Conservation (phyloP, 306 rosid species). For the Gastrolobium villosum region DNA sequence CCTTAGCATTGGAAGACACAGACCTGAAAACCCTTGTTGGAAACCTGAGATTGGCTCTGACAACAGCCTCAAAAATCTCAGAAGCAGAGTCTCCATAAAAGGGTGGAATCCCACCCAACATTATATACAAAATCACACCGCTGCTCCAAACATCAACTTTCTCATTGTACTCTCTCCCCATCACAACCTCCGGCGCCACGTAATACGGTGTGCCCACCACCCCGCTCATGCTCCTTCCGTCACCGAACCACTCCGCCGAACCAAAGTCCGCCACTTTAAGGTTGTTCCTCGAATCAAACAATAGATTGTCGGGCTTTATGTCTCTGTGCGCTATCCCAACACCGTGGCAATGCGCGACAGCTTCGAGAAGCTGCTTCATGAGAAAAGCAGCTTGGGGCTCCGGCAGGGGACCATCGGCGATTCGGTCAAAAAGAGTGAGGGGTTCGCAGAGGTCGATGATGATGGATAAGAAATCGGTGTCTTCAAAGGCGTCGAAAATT, state of each 20-base stretch:
- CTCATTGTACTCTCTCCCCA: constrained; percentile 65
- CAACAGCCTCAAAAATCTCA: constrained; percentile 70
- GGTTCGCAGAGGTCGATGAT: constrained; percentile 72
- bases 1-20: constrained; percentile 75
- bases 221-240: constrained; percentile 58
- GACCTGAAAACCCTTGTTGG: constrained; percentile 70
- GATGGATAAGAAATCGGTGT: constrained; percentile 54
- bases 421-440: constrained; percentile 68
- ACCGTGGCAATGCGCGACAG: constrained; percentile 70
- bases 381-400: constrained; percentile 62
- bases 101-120: constrained; percentile 84
- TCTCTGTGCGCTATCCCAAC: constrained; percentile 77
- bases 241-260: constrained; percentile 76
- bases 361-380: constrained; percentile 65
- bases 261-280: constrained; percentile 86
- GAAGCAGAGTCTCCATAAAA: constrained; percentile 71
- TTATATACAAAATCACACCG: constrained; percentile 72
- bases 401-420: constrained; percentile 52
- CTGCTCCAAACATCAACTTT: constrained; percentile 84
- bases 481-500: constrained; percentile 62
- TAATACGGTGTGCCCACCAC: constrained; percentile 88
- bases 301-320: constrained; percentile 76
- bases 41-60: constrained; percentile 79
- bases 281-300: constrained; percentile 63
- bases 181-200: constrained; percentile 79